phyloP scores from a whole-genome alignment of 208 protist species.

The Trypanosoma congolense region DNA sequence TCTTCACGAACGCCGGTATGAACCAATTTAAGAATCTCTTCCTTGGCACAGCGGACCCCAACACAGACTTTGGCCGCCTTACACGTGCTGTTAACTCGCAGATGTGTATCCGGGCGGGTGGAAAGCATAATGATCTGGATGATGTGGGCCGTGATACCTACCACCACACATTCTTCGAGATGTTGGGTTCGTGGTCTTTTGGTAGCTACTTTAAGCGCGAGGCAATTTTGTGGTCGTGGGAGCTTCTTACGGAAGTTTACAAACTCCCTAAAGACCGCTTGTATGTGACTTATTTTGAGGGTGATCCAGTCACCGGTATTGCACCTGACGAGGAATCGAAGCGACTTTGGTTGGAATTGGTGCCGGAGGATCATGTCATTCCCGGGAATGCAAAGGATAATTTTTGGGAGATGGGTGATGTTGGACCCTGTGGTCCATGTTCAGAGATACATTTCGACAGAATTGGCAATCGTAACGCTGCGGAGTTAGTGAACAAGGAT shows the following conservation, averaged over 20 bases:
- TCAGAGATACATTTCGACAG: conserved; percentile 98
- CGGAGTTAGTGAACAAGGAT: conserved; percentile 97
- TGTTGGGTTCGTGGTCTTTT: conserved; percentile 99
- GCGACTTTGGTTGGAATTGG: conserved; percentile 90
- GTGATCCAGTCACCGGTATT: conserved; percentile 85
- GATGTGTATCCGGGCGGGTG: conserved; percentile 99
- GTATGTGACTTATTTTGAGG: conserved; percentile 99
- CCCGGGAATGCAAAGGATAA: conserved; percentile 96
- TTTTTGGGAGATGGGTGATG: conserved; percentile 99
- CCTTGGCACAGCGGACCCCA: conserved; percentile 93
- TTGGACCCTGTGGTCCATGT: conserved; percentile 97
- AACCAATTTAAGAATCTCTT: conserved; percentile 98
- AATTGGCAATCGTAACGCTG: conserved; percentile 94
- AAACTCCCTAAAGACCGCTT: conserved; percentile 88
- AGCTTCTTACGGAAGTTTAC: conserved; percentile 96
- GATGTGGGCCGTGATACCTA: conserved; percentile 99
- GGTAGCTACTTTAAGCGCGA: conserved; percentile 99
- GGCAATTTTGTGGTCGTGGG: conserved; percentile 96
- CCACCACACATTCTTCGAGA: conserved; percentile 99
- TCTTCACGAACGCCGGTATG: conserved; percentile 98
- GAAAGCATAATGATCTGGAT: conserved; percentile 99
- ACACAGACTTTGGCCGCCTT: conserved; percentile 89
- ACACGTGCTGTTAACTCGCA: conserved; percentile 96
- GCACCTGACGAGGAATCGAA: conserved; percentile 91
- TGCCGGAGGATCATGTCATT: conserved; percentile 90